Percentiles rank a stretch among this genome's conserved stretches.
These are phyloP conservation scores for Yamadazyma sp. DNA, from an alignment of 1,139 yeast genomes.

Conservation along the genomic window DNA sequence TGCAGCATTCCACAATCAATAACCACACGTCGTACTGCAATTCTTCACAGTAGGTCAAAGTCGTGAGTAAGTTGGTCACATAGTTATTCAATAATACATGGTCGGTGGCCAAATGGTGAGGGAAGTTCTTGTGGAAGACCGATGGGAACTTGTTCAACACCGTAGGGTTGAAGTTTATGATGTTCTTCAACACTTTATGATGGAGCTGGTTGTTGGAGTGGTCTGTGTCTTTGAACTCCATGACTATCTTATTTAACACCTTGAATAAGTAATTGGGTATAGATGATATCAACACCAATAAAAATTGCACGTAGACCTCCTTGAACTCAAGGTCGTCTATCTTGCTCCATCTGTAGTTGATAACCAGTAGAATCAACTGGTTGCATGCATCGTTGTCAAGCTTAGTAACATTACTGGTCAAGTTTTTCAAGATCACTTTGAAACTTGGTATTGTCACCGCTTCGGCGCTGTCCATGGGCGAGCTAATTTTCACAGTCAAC, in stretches of 20 bases:
- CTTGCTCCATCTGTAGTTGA: slow-evolving; percentile 59
- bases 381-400: slow-evolving; percentile 38
- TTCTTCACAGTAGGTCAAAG: slow-evolving; percentile 73
- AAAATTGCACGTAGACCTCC: slow-evolving; percentile 63
- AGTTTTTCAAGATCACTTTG: slow-evolving; percentile 32
- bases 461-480: slow-evolving; percentile 33
- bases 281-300: slow-evolving; percentile 77
- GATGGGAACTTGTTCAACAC: slow-evolving; percentile 65
- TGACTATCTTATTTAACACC: slow-evolving; percentile 64
- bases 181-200: slow-evolving; percentile 64
- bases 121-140: slow-evolving; percentile 61
- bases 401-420: slow-evolving; percentile 37
- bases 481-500: slow-evolving; percentile 35
- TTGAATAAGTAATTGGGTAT: slow-evolving; percentile 88
- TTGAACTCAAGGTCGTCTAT: slow-evolving; percentile 28
- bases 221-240: slow-evolving; percentile 47
- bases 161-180: slow-evolving; percentile 78
- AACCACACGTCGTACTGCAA: slow-evolving; percentile 77
- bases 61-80: slow-evolving; percentile 58
- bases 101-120: slow-evolving; percentile 70
- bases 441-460: slow-evolving; percentile 38
- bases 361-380: slow-evolving; percentile 33
- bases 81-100: slow-evolving; percentile 59
- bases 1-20: slow-evolving; percentile 71
- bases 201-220: slow-evolving; percentile 34